A percentile compares a stretch with the other conserved stretches of the same genome.
Conservation (phyloP, 257 asterid species). For the Solanum arcanum region DNA sequence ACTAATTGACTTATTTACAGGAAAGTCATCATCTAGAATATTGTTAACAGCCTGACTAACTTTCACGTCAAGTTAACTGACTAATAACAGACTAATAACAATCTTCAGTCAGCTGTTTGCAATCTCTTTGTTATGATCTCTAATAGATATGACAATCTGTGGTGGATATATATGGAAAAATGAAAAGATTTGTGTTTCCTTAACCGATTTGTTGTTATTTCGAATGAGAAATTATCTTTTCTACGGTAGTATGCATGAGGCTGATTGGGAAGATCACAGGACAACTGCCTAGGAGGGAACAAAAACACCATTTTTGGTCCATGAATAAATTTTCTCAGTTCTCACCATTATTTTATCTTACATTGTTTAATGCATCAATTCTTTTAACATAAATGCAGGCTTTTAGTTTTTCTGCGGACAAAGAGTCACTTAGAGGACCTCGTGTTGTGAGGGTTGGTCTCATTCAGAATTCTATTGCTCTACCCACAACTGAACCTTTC, state of each 20-base stretch:
- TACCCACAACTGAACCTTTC: conserved; percentile 65
- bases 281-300: not conserved
- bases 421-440: conserved; percentile 68
- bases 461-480: conserved; percentile 69
- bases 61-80: too few species aligned
- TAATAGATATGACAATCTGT: not conserved
- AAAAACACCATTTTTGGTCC: not conserved
- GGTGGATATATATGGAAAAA: not conserved
- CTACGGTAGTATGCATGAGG: not conserved
- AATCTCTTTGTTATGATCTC: too few species aligned
- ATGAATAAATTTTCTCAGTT: not conserved
- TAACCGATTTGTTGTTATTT: not conserved
- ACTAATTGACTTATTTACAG: too few species aligned
- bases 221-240: not conserved
- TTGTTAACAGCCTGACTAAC: too few species aligned
- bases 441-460: conserved; percentile 79
- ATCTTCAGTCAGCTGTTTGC: too few species aligned
- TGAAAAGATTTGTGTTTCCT: not conserved
- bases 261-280: not conserved
- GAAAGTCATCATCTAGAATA: too few species aligned
- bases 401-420: conserved; percentile 59
- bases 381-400: conserved; percentile 32
- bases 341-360: not conserved
- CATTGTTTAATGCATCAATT: not conserved
- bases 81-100: too few species aligned